Conservation (phyloP, 2,329 filamentous ascomycete genomes). For the Fusarium nematophilum region DNA sequence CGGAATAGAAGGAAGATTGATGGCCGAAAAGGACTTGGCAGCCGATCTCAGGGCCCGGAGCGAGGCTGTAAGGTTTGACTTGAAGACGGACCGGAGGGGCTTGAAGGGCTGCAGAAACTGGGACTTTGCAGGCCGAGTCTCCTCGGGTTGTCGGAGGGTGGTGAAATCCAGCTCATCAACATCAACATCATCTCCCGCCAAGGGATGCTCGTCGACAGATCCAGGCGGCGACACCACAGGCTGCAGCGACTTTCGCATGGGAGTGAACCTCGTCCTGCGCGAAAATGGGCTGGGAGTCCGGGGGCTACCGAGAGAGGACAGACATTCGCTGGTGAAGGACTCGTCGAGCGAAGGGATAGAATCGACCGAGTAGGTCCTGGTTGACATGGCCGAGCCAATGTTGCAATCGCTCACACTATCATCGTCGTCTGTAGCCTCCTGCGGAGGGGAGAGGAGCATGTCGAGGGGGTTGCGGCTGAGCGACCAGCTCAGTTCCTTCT, state of each 20-base stretch:
- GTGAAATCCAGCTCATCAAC: constrained; percentile 60
- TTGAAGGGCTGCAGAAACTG: constrained; percentile 55
- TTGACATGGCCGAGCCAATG: constrained; percentile 63
- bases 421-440: constrained; percentile 65
- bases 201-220: constrained; percentile 62
- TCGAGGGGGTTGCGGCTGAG: constrained; percentile 68
- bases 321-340: constrained; percentile 62
- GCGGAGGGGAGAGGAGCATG: constrained; percentile 68
- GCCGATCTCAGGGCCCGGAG: constrained; percentile 72
- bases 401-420: constrained; percentile 63
- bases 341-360: constrained; percentile 70
- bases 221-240: constrained; percentile 67
- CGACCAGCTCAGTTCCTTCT: constrained; percentile 68
- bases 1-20: constrained; percentile 72
- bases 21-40: constrained; percentile 70
- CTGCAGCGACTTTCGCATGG: constrained; percentile 62
- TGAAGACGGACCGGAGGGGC: constrained; percentile 69
- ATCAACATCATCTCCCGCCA: constrained; percentile 49
- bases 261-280: constrained; percentile 50
- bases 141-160: constrained; percentile 55
- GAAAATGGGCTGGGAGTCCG: constrained; percentile 51
- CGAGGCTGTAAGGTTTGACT: constrained; percentile 76
- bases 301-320: constrained; percentile 63
- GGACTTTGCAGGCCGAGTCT: constrained; percentile 49
- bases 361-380: constrained; percentile 67